phyloP scores from a whole-genome alignment of 2,329 filamentous ascomycete species.

The Diaporthe destruens region DNA sequence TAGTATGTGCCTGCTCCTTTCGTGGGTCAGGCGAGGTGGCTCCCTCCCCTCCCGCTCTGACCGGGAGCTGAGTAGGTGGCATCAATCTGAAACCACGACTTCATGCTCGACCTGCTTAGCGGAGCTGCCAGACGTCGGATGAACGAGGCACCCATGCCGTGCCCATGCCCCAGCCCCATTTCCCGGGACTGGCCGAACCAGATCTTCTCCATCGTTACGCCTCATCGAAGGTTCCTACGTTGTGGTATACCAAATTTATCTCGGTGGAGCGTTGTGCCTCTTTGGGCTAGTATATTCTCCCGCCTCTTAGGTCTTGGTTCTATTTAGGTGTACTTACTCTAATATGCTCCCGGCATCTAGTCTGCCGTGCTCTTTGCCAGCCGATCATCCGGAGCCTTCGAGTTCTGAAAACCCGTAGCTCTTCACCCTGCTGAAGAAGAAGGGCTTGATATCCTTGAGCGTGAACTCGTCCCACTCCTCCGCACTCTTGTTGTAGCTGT shows the following conservation, averaged over 20 bases:
- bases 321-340: neutral
- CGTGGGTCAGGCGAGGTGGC: conserved; percentile 16
- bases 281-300: neutral
- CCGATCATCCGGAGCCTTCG: neutral
- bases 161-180: conserved; percentile 17
- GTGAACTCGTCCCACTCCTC: conserved; percentile 91
- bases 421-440: conserved; percentile 75
- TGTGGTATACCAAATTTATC: neutral
- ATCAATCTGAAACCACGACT: conserved; percentile 29
- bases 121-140: conserved; percentile 21
- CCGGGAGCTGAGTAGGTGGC: conserved; percentile 22
- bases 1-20: neutral
- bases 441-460: conserved; percentile 70
- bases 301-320: neutral
- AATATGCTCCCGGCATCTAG: neutral
- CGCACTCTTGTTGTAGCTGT: conserved; percentile 89
- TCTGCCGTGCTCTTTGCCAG: neutral
- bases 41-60: conserved; percentile 15
- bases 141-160: conserved; percentile 26
- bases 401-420: conserved; percentile 67
- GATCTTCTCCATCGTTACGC: neutral
- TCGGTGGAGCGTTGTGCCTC: neutral
- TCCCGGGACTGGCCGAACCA: conserved; percentile 32
- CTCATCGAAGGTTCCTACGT: neutral
- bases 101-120: conserved; percentile 23